phyloP scores from a whole-genome alignment of 495 filamentous ascomycete species.

The Trichoderma reesei region DNA sequence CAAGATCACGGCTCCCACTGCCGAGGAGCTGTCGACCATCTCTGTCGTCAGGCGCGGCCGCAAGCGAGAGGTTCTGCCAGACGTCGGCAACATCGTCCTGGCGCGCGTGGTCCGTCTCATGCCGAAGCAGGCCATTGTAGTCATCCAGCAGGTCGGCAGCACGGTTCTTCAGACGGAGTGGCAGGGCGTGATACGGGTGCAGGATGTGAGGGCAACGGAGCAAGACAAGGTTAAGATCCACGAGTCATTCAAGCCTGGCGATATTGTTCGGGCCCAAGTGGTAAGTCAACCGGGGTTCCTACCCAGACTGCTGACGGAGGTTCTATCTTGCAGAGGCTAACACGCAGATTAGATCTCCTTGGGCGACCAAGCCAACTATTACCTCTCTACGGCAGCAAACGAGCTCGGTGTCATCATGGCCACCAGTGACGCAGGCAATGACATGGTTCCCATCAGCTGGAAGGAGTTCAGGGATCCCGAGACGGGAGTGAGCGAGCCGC shows the following conservation, averaged over 20 bases:
- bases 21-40: slow-evolving; percentile 27
- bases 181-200: slow-evolving; percentile 56
- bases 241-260: slow-evolving; percentile 86
- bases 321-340: not conserved
- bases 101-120: slow-evolving; percentile 76
- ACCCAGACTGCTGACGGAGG: not conserved
- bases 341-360: slow-evolving; percentile 54
- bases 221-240: slow-evolving; percentile 87
- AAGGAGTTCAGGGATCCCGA: slow-evolving; percentile 80
- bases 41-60: slow-evolving; percentile 29
- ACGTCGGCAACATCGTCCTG: slow-evolving; percentile 70
- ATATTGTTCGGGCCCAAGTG: slow-evolving; percentile 83
- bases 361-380: slow-evolving; percentile 90
- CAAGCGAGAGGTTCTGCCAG: slow-evolving; percentile 64
- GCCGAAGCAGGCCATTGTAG: slow-evolving; percentile 69
- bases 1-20: slow-evolving; percentile 30
- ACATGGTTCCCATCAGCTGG: slow-evolving; percentile 89
- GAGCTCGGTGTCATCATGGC: slow-evolving; percentile 93
- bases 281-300: slow-evolving; percentile 40
- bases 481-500: slow-evolving; percentile 65
- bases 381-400: slow-evolving; percentile 79
- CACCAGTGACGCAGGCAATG: slow-evolving; percentile 74
- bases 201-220: slow-evolving; percentile 91
- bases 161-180: slow-evolving; percentile 50
- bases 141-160: slow-evolving; percentile 69